Evolutionary conservation across 768 basidiomycete species (phyloP).

Genomic region (Clavulina sp.): DNA sequence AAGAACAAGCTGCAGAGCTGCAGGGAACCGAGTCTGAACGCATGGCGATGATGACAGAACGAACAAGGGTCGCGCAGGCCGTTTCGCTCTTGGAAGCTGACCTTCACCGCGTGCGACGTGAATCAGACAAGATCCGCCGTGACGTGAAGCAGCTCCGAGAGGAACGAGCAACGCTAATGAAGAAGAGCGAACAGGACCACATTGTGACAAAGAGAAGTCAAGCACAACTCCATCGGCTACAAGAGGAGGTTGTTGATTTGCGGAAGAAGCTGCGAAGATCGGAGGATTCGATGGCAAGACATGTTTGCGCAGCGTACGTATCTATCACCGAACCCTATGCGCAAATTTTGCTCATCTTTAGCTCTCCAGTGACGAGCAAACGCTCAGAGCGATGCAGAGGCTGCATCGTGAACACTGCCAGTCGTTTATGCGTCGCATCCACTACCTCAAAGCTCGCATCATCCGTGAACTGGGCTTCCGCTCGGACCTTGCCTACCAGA

Average conservation of each 20-base stretch:
- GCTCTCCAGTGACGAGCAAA: conserved; percentile 30
- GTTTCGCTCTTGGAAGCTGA: conserved; percentile 58
- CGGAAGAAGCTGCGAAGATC: conserved; percentile 31
- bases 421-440: conserved; percentile 77
- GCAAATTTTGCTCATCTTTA: not conserved
- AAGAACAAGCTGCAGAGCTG: conserved; percentile 39
- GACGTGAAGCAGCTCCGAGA: conserved; percentile 50
- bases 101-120: conserved; percentile 51
- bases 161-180: conserved; percentile 35
- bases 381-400: conserved; percentile 35
- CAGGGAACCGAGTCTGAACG: conserved; percentile 48
- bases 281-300: conserved; percentile 32
- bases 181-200: conserved; percentile 23
- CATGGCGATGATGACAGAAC: conserved; percentile 41
- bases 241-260: conserved; percentile 38
- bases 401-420: conserved; percentile 81
- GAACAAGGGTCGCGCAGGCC: conserved; percentile 43
- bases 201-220: conserved; percentile 31
- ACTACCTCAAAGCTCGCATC: conserved; percentile 83
- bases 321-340: not conserved
- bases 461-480: conserved; percentile 71
- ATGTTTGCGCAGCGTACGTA: conserved; percentile 44
- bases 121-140: conserved; percentile 60
- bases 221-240: conserved; percentile 52
- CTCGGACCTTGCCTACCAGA: conserved; percentile 65